Percentiles rank a stretch among this genome's conserved stretches.
Conservation (phyloP, 2,329 filamentous ascomycete species). For the Penicillium palitans region DNA sequence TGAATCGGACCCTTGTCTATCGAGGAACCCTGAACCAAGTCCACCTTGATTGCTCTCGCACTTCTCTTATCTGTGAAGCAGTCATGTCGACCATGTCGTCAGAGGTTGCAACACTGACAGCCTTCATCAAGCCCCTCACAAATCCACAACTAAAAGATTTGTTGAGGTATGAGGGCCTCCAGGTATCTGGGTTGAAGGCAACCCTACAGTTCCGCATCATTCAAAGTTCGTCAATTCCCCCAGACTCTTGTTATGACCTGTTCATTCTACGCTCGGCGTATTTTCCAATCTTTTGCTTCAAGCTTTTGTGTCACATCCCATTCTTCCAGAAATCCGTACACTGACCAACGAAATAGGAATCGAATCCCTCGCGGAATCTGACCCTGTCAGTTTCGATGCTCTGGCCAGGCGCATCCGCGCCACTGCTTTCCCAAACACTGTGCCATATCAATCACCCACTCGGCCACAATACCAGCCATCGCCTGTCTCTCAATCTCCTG, state of each 20-base stretch:
- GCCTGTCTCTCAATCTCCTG: conserved; percentile 25
- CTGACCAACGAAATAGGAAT: conserved; percentile 18
- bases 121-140: conserved; percentile 56
- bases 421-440: conserved; percentile 32
- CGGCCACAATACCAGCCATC: conserved; percentile 30
- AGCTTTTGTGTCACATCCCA: not conserved
- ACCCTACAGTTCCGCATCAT: conserved; percentile 77
- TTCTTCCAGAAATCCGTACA: not conserved
- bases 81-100: conserved; percentile 44
- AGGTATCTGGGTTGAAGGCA: conserved; percentile 81
- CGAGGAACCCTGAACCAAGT: conserved; percentile 8
- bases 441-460: conserved; percentile 26
- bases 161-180: conserved; percentile 70
- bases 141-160: conserved; percentile 73
- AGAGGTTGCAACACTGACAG: conserved; percentile 44
- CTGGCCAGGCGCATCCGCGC: conserved; percentile 36
- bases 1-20: conserved; percentile 21
- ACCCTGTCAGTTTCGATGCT: conserved; percentile 29
- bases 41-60: conserved; percentile 19
- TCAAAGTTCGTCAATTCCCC: conserved; percentile 61
- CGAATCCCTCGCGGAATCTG: conserved; percentile 8
- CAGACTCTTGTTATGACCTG: not conserved
- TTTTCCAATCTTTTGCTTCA: not conserved
- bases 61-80: conserved; percentile 11
- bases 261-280: conserved; percentile 5